Evolutionary conservation across 2,329 filamentous ascomycete genomes (phyloP).

Genomic region (Orbilia javanica): DNA sequence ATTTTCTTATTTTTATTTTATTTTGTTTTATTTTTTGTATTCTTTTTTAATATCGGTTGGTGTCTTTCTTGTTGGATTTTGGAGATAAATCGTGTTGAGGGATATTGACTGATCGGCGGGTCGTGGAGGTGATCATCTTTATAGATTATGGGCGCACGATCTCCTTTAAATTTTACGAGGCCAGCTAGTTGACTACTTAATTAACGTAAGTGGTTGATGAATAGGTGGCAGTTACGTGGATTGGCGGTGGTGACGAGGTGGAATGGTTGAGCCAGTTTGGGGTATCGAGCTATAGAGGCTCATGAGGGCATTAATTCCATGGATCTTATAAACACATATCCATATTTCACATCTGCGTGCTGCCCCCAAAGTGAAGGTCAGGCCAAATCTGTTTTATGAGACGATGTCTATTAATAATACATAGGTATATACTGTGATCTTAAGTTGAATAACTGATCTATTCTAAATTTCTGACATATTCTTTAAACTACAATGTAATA

Average conservation of each 20-base stretch:
- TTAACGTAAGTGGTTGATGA: neutral
- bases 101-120: neutral
- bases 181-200: no score
- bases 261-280: slow-evolving; percentile 1
- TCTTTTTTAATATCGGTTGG: neutral
- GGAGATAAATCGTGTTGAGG: neutral
- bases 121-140: neutral
- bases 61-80: slow-evolving; percentile 1
- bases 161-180: neutral
- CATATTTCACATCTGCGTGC: no score
- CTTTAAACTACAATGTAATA: no score
- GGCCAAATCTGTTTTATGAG: no score
- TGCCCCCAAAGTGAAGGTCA: no score
- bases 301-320: neutral
- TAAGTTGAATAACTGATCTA: no score
- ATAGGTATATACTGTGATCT: no score
- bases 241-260: neutral
- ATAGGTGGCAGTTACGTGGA: neutral
- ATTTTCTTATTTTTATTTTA: neutral
- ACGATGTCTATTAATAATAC: no score
- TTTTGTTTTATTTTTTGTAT: neutral
- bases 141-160: neutral
- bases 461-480: no score
- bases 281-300: neutral
- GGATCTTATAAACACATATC: no score